phyloP scores from a whole-genome alignment of 2,329 filamentous ascomycete species.

The Biscogniauxia marginata region DNA sequence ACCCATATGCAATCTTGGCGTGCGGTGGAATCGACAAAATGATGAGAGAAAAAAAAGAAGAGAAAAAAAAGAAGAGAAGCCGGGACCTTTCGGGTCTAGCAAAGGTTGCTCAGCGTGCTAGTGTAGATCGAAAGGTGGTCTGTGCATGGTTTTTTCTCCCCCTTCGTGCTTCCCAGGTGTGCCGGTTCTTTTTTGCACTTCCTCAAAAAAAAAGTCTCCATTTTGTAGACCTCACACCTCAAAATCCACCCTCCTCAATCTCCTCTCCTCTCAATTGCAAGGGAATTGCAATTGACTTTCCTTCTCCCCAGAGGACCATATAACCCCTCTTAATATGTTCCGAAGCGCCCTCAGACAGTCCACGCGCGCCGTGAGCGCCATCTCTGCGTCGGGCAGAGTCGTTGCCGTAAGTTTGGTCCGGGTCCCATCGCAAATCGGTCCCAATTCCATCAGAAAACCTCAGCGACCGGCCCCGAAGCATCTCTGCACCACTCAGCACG shows the following conservation, averaged over 20 bases:
- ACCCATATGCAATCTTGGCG: too few relatives aligned
- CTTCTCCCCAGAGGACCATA: constrained; percentile 48
- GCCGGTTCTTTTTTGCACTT: constrained; percentile 16
- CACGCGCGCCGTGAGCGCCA: constrained; percentile 89
- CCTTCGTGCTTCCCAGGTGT: constrained; percentile 11
- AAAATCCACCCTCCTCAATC: constrained; percentile 47
- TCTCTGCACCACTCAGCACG: constrained; percentile 28
- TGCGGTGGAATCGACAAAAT: too few relatives aligned
- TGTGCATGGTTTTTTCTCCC: constrained; percentile 8
- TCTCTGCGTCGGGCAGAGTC: constrained; percentile 89
- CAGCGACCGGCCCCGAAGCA: constrained; percentile 38
- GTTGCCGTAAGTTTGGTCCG: constrained; percentile 76
- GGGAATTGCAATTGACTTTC: constrained; percentile 65
- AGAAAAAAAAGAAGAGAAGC: too few relatives aligned
- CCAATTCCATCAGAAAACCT: constrained; percentile 46
- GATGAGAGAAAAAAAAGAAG: too few relatives aligned
- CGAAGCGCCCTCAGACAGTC: constrained; percentile 97
- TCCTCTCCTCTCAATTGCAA: constrained; percentile 61
- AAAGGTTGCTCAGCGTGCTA: too few relatives aligned
- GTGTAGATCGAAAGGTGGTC: constrained; percentile 7
- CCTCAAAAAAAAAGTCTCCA: constrained; percentile 31
- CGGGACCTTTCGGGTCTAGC: too few relatives aligned
- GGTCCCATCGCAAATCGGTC: constrained; percentile 33
- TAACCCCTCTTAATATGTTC: constrained; percentile 74
- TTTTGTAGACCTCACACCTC: constrained; percentile 24